phyloP scores from a whole-genome alignment of 257 asterid genomes.

The Solanum paucissectum region DNA sequence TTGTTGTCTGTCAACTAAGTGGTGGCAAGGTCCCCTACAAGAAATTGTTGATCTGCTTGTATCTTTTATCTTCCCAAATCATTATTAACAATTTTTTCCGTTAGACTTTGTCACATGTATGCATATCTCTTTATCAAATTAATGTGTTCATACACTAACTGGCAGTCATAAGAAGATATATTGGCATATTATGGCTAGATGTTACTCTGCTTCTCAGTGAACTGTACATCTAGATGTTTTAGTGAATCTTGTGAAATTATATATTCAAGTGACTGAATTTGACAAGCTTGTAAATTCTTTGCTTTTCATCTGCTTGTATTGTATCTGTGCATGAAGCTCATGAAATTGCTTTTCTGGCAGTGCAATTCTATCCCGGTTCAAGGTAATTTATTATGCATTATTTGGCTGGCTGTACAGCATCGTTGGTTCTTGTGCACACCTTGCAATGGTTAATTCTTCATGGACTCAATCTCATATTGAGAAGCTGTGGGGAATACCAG shows the following conservation, averaged over 20 bases:
- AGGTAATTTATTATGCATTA: slow-evolving; percentile 57
- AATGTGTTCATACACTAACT: not conserved
- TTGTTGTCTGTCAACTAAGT: not conserved
- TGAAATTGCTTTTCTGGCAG: slow-evolving; percentile 26
- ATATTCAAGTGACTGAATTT: not conserved
- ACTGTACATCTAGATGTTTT: not conserved
- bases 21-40: not conserved
- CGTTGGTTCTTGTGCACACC: slow-evolving; percentile 75
- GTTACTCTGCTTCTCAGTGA: not conserved
- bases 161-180: not conserved
- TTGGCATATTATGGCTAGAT: not conserved
- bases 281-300: not conserved
- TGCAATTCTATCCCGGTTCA: slow-evolving; percentile 55
- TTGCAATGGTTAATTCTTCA: slow-evolving; percentile 91
- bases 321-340: slow-evolving; percentile 15
- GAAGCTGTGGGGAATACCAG: slow-evolving; percentile 82
- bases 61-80: not conserved
- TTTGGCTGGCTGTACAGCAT: slow-evolving; percentile 87
- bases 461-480: slow-evolving; percentile 89
- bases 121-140: not conserved
- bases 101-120: not conserved
- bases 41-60: not conserved
- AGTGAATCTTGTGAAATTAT: not conserved
- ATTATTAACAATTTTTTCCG: not conserved
- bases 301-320: not conserved